A percentile compares a stretch with the other conserved stretches of the same genome.
Evolutionary conservation across 129 eudicot genomes (phyloP).

Genomic region (Flaveria robusta): DNA sequence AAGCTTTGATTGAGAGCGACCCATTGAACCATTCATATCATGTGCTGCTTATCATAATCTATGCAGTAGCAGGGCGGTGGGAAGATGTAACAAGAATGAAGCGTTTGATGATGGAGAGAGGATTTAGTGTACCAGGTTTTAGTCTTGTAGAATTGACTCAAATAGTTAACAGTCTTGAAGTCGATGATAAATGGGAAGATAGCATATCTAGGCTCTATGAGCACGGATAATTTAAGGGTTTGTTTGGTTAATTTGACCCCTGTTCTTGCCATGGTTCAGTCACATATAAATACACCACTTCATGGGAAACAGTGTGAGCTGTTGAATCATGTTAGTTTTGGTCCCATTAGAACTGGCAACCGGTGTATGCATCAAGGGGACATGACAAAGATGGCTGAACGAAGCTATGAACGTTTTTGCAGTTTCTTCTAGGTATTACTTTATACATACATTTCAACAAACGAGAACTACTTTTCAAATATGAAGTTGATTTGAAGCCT

Average conservation of each 20-base stretch:
- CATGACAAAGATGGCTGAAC: background rate
- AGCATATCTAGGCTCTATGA: constrained; percentile 25
- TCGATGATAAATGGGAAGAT: constrained; percentile 37
- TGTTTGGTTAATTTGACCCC: background rate
- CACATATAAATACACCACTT: background rate
- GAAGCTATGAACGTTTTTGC: constrained; percentile 24
- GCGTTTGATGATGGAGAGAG: constrained; percentile 61
- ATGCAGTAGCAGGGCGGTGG: constrained; percentile 83
- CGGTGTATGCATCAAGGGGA: constrained; percentile 19
- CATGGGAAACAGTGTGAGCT: background rate
- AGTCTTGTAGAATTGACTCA: constrained; percentile 68
- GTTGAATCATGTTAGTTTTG: constrained; percentile 7
- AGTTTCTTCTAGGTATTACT: constrained; percentile 33
- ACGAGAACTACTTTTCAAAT: constrained; percentile 7
- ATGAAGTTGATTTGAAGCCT: constrained; percentile 12
- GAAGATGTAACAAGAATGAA: constrained; percentile 69
- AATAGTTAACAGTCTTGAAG: constrained; percentile 55
- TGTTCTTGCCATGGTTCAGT: background rate
- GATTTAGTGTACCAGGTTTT: constrained; percentile 51
- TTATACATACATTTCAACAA: constrained; percentile 21
- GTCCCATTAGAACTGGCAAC: constrained; percentile 5
- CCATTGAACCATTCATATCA: constrained; percentile 54
- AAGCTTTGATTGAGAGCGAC: constrained; percentile 58
- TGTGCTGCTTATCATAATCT: constrained; percentile 55
- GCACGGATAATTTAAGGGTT: constrained; percentile 17